A percentile compares a stretch with the other conserved stretches of the same genome.
These are phyloP conservation scores for Rhizopogon salebrosus DNA, from an alignment of 768 basidiomycete species.

Conservation along the genomic window DNA sequence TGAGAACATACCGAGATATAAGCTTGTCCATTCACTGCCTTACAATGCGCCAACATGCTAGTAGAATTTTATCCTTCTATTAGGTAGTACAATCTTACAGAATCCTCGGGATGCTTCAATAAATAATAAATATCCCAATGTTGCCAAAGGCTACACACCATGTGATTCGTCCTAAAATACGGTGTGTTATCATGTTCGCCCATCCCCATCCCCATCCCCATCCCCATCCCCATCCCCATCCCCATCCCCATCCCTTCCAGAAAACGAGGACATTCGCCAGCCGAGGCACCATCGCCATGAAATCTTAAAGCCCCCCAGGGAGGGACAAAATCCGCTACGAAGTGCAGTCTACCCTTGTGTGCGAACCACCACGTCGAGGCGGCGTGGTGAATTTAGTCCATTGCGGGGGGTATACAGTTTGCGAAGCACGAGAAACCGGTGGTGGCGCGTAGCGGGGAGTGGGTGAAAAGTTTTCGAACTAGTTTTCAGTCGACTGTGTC, in stretches of 20 bases:
- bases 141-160: slow-evolving; percentile 82
- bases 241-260: slow-evolving; percentile 27
- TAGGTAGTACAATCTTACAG: too few relatives aligned
- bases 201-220: too few relatives aligned
- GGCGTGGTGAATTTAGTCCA: slow-evolving; percentile 77
- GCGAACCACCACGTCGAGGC: slow-evolving; percentile 89
- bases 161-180: slow-evolving; percentile 89
- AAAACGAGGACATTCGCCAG: slow-evolving; percentile 83
- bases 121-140: slow-evolving; percentile 94
- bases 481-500: slow-evolving; percentile 26
- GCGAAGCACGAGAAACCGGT: slow-evolving; percentile 46
- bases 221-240: too few relatives aligned
- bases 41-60: too few relatives aligned
- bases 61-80: too few relatives aligned
- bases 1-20: too few relatives aligned
- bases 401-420: slow-evolving; percentile 74
- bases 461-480: slow-evolving; percentile 25
- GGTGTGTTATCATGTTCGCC: slow-evolving; percentile 83
- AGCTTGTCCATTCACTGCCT: too few relatives aligned
- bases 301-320: slow-evolving; percentile 49
- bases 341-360: slow-evolving; percentile 68
- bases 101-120: too few relatives aligned
- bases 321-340: slow-evolving; percentile 75
- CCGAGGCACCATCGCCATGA: slow-evolving; percentile 89
- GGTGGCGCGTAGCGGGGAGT: slow-evolving; percentile 47